Base-by-base conservation (phyloP, 2,329 filamentous ascomycete species). In the Claviceps paspali region DNA sequence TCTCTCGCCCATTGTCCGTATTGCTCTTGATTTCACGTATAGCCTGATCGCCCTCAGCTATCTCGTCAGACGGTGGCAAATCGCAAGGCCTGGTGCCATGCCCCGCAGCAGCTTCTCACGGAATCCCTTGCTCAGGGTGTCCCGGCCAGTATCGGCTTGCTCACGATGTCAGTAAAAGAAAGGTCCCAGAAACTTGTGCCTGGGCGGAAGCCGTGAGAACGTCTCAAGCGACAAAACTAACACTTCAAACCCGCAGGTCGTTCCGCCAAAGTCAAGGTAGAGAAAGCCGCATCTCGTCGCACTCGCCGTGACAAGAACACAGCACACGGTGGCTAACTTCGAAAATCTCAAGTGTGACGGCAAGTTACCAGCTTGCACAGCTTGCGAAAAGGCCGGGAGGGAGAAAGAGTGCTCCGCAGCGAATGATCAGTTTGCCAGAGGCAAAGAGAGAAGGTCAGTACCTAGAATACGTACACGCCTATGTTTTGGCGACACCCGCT, bases 371-470 rank as follows among this genome's bases (percentile, higher is more conserved):
- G 86, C 87, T 6, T 98, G 91, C 54, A 92, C 86, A 6, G 88
- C 88, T 14, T 96, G 91, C 54, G 88, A 95, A 59, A 87, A 86
- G 60, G 84, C 85, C 11, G 86, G 87, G 22, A 80, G 85, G 43
- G 77, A 82, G 38, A 78, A 70, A 42, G 86, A 92, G 54, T 98
- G 91, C 56, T 94, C 86, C 6, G 86, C 86, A 39, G 87, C 86
- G 6, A 95, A 92, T 51, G 88, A 96, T 53, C 86, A 95, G 55
- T 96, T 95, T 59, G 87, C 88, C 1, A 73, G 86, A 44, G 91
- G 91, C 43, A 96, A 96, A 58, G 91, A 96, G 54, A 71, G 88
- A 51, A 96, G 87, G 76, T 76, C n/a, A n/a, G n/a, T n/a, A n/a
- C n/a, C n/a, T n/a, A n/a, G n/a, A n/a, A n/a, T n/a, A n/a, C n/a